Evolutionary conservation across 2,329 filamentous ascomycete genomes (phyloP), one percentile per base, ranked within the genome.

Genomic region (Penicillium sp.): DNA sequence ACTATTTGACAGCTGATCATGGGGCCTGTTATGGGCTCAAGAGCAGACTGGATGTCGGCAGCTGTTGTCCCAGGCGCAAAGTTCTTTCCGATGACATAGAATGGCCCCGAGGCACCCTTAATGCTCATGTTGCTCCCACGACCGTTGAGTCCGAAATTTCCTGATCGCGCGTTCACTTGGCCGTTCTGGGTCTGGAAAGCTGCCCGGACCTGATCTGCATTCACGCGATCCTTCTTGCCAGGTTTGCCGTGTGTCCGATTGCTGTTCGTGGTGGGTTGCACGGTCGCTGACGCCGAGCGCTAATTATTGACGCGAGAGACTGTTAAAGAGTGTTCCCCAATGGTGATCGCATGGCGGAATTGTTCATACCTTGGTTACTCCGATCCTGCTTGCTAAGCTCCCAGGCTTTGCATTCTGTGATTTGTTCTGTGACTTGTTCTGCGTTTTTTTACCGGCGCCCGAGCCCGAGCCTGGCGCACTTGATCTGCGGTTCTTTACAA

Each of bases 1-100:
- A 81, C 71, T 22, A 88, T 72, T 58, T 76, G 78, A 70, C 85
- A 87, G 50, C 77, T 77, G 29, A 81, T 57, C 64, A 85, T 77
- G 35, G 78, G 73, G 32, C 82, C 82, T 16, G 79, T 81, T 18
- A 81, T 73, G 3, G 78, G 77, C 53, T 77, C 74, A 68, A 87
- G 77, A 31, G 85, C 84, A 40, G 83, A 80, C 66, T 86, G 82
- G 44, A 88, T 87, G 62, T 88, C 85, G 26, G 82, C 83, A 16
- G 84, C 84, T 2, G 84, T 86, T 0, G 85, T 88, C 16, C 85
- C 85, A n/a, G 81, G 81, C 14, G 84, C 84, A 67, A 88, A 87
- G 71, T 87, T 87, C 67, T 79, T 80, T 7, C 83, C 85, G 49
- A 84, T 71, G 7, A 88, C 81, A 6, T 82, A 76, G 65, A 80